Conservation (phyloP, 345 rosid species). For the Acer campestre region DNA sequence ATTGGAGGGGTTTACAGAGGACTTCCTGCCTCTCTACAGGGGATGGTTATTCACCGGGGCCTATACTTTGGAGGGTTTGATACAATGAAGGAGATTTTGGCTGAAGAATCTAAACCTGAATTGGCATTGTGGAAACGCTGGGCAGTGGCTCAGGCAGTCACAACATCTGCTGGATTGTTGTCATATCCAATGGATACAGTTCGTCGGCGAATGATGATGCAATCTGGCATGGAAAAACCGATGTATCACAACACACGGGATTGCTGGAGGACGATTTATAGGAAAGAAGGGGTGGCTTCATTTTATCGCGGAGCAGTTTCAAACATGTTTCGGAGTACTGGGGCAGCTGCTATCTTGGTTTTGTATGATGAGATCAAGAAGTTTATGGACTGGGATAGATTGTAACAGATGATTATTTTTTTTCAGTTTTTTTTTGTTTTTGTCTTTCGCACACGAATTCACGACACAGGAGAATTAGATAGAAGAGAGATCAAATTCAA, state of each 20-base stretch:
- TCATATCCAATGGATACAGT: constrained; percentile 93
- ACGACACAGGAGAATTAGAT: constrained; percentile 19
- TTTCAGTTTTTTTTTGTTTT: constrained; percentile 17
- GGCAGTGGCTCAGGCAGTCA: constrained; percentile 85
- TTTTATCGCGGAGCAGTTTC: constrained; percentile 89
- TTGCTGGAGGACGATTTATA: constrained; percentile 83
- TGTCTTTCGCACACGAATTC: not conserved
- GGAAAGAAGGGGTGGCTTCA: constrained; percentile 70
- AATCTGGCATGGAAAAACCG: constrained; percentile 77
- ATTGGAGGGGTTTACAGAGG: constrained; percentile 85
- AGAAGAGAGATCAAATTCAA: constrained; percentile 9
- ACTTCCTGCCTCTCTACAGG: constrained; percentile 87
- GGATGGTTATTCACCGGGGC: constrained; percentile 84
- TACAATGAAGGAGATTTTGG: constrained; percentile 74
- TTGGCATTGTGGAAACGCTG: constrained; percentile 84
- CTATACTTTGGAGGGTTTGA: constrained; percentile 94
- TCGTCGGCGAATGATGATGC: constrained; percentile 96
- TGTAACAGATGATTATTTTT: constrained; percentile 32
- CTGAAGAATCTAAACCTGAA: constrained; percentile 56
- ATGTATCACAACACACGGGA: constrained; percentile 70
- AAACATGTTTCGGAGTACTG: constrained; percentile 86
- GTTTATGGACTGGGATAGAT: constrained; percentile 77
- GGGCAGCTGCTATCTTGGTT: constrained; percentile 93
- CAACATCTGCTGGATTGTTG: constrained; percentile 82
- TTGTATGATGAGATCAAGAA: constrained; percentile 85